Evolutionary conservation across 2,329 filamentous ascomycete species (phyloP), one percentile per base, ranked within the genome.

Genomic region (Fusarium neocosmosporiellum): DNA sequence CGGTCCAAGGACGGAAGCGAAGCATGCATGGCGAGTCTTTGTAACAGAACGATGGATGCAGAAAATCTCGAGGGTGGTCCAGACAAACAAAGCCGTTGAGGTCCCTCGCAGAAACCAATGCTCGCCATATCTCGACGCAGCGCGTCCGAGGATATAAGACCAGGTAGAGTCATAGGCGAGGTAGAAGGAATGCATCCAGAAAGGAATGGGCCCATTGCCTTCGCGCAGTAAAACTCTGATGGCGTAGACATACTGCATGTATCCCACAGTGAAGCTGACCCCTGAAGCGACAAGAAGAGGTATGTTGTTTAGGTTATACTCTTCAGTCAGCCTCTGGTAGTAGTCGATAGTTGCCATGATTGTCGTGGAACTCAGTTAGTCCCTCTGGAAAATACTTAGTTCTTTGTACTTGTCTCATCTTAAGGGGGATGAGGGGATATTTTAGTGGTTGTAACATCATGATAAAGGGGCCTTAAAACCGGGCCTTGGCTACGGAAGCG

Each of bases 131-230:
- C 33, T 27, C 0, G 37, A 24, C 0, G 66, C 66, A 1, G 33
- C 63, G 5, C 22, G 16, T 27, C 43, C 63, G 7, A 66, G 43
- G 20, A 50, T 29, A 4, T 57, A 62, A 2, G 31, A 31, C 7
- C 43, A 55, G 2, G 36, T 37, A 4, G 41, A 57, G 5, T 67
- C 63, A 20, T 68, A 63, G 0, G 55, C 66, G 5, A 66, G 55
- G 33, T 68, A 66, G 14, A 67, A 43, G 0, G 33, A 24, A 13
- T 68, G 39, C 63, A 68, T 68, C 55, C 66, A 68, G 16, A 66
- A 58, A 1, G 70, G 62, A 7, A 72, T 71, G 0, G 65, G 69
- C 1, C 65, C 65, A 13, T 41, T 62, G 0, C 62, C 62, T 20
- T 72, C 70, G 0, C 50, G 61, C 1, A 71, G 18, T 4, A 46